Evolutionary conservation across 306 rosid genomes (phyloP), one percentile per base, ranked within the genome.

Genomic region (Citrullus amarus): DNA sequence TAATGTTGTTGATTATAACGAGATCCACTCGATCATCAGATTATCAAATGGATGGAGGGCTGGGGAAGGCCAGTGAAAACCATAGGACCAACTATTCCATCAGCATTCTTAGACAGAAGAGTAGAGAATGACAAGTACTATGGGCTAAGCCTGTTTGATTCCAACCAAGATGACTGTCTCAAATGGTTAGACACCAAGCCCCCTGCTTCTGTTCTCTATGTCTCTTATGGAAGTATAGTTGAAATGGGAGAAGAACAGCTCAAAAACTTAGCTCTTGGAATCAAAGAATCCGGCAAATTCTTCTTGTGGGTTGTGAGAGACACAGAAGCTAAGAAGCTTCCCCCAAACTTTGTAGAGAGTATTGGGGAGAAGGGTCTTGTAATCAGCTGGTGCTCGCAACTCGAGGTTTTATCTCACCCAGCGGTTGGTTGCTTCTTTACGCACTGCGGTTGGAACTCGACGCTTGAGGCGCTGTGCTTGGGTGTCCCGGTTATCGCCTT

Each of bases 371-470:
- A 36, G 2, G 83, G 83, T 0, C 20, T 80, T 17, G 15, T 61
- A 34, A 46, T 80, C 25, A 59, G 28, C 28, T 80, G 75, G 83
- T 73, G 79, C 18, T 44, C 79, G 11, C 83, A 80, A 46, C 74
- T 73, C 1, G 44, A 80, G 15, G 66, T 80, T 14, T 8, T 80
- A n/a, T 60, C 75, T 20, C 82, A 80, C 74, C 16, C 17, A 5
- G 54, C 82, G 4, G 0, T 73, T 15, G 74, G 79, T 0, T 73
- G 79, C 30, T 80, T 80, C 74, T 17, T 80, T 22, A 80, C 74
- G 0, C 83, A 80, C 28, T 73, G 79, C 9, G 82, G 82, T 4
- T 80, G 79, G 79, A 80, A 80, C 74, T 80, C 79, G 5, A 72
- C 79, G 2, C 65, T 80, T 6, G 83, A 80, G 79, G 65, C 83